A percentile compares a stretch with the other conserved stretches of the same genome.
Evolutionary conservation across 202 grass and related monocot genomes (phyloP).

Genomic region (Panicum hallii): DNA sequence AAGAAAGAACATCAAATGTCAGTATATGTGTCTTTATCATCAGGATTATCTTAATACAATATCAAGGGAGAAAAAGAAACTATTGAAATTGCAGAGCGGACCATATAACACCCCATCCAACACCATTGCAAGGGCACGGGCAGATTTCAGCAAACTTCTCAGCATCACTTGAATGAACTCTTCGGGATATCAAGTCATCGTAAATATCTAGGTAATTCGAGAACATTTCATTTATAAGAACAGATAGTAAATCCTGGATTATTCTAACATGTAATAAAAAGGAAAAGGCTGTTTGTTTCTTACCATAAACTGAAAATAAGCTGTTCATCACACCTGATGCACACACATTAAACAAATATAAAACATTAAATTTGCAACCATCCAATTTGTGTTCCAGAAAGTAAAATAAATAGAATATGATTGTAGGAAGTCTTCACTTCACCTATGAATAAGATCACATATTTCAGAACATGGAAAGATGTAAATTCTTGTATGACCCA

Average conservation of each 20-base stretch:
- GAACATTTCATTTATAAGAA: constrained; percentile 21
- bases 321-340: constrained; percentile 97
- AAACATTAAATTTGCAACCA: constrained; percentile 36
- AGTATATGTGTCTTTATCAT: not conserved
- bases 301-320: constrained; percentile 98
- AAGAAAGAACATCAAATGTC: constrained; percentile 49
- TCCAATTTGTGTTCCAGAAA: constrained; percentile 4
- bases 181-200: constrained; percentile 97
- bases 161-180: constrained; percentile 97
- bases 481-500: constrained; percentile 96
- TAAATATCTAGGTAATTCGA: constrained; percentile 78
- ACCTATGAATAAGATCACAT: constrained; percentile 99
- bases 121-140: constrained; percentile 90
- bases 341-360: constrained; percentile 49
- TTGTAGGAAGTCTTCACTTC: not conserved
- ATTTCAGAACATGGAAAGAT: constrained; percentile 70
- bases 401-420: constrained; percentile 38
- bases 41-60: constrained; percentile 19
- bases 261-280: constrained; percentile 41
- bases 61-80: constrained; percentile 4
- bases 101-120: constrained; percentile 95
- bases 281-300: constrained; percentile 34
- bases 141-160: constrained; percentile 99
- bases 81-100: constrained; percentile 41
- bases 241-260: constrained; percentile 15